A percentile compares a stretch with the other conserved stretches of the same genome.
Conservation (phyloP, 768 basidiomycete species). For the Lactarius trivialis region DNA sequence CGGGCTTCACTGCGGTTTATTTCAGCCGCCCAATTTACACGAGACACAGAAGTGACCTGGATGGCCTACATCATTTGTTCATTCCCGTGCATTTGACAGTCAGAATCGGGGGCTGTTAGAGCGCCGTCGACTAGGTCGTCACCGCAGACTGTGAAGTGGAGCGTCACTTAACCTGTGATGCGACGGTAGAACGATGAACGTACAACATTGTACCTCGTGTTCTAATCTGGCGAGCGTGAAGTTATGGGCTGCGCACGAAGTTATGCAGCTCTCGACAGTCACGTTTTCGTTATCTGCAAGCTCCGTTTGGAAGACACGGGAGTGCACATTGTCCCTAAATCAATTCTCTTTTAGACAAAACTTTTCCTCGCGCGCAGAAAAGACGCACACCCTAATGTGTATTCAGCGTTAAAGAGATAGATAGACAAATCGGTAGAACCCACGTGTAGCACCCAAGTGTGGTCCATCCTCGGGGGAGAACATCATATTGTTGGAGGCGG, state of each 20-base stretch:
- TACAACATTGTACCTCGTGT: conserved; percentile 47
- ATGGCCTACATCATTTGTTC: conserved; percentile 54
- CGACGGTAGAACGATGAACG: conserved; percentile 23
- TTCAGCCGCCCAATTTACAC: background rate
- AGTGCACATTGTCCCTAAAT: conserved; percentile 48
- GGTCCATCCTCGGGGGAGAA: conserved; percentile 50
- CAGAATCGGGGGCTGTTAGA: conserved; percentile 37
- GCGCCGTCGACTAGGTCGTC: conserved; percentile 58
- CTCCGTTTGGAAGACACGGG: conserved; percentile 48
- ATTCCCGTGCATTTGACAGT: conserved; percentile 68
- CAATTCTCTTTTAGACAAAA: background rate
- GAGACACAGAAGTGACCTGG: background rate
- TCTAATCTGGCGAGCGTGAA: conserved; percentile 68
- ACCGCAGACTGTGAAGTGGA: conserved; percentile 53
- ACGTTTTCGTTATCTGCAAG: conserved; percentile 33
- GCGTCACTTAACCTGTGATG: background rate
- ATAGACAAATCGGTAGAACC: conserved; percentile 18
- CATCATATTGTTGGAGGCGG: conserved; percentile 1
- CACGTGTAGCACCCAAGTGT: conserved; percentile 59
- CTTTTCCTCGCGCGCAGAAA: background rate
- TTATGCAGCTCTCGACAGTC: conserved; percentile 62
- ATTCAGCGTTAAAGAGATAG: conserved; percentile 29
- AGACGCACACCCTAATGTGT: conserved; percentile 41
- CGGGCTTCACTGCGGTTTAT: conserved; percentile 48
- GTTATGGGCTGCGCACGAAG: conserved; percentile 46